A percentile compares a stretch with the other conserved stretches of the same genome.
Evolutionary conservation across 1,284 basidiomycete genomes (phyloP).

Genomic region (Mycena citricolor): DNA sequence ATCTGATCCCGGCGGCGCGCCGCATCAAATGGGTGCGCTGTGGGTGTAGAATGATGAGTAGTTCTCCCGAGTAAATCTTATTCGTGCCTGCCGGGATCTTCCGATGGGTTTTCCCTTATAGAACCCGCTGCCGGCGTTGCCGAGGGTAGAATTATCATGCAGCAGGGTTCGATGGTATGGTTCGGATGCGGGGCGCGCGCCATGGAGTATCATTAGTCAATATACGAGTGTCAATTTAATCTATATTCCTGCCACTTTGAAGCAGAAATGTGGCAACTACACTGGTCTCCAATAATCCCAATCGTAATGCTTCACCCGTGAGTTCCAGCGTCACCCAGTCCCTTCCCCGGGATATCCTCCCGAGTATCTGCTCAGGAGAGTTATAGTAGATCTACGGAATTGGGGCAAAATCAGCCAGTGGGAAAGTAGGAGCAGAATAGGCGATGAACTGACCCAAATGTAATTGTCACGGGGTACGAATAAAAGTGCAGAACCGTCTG

Average conservation of each 20-base stretch:
- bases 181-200: background rate
- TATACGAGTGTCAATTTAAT: conserved; percentile 34
- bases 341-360: conserved; percentile 33
- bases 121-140: too few species aligned
- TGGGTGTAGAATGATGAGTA: too few species aligned
- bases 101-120: too few species aligned
- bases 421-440: conserved; percentile 20
- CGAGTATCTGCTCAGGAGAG: conserved; percentile 28
- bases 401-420: conserved; percentile 25
- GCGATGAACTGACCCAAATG: conserved; percentile 20
- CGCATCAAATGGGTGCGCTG: too few species aligned
- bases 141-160: too few species aligned
- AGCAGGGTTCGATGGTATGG: too few species aligned
- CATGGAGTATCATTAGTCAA: too few species aligned
- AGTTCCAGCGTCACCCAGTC: conserved; percentile 38
- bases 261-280: conserved; percentile 40
- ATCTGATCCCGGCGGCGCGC: too few species aligned
- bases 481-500: conserved; percentile 22
- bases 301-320: conserved; percentile 37
- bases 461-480: conserved; percentile 36
- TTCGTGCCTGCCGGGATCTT: too few species aligned
- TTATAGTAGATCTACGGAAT: conserved; percentile 22
- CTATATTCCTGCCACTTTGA: conserved; percentile 40
- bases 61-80: too few species aligned
- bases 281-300: conserved; percentile 36